phyloP scores from a whole-genome alignment of 1,284 basidiomycete genomes.

The Lentinus polychrous region DNA sequence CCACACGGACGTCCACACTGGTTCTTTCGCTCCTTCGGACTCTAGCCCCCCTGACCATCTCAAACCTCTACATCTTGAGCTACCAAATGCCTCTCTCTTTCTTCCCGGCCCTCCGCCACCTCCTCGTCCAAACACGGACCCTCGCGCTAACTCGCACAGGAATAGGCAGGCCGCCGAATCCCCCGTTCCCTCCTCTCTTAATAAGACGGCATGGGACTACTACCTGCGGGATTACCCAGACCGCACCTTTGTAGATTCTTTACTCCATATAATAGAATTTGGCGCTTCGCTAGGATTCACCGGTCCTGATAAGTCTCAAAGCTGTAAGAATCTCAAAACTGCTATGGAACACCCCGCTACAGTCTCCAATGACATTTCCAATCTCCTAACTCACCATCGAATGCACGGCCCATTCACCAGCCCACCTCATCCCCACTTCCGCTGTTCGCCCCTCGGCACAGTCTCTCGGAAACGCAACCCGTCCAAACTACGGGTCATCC shows the following conservation, averaged over 20 bases:
- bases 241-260: constrained; percentile 2
- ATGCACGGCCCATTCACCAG: constrained; percentile 21
- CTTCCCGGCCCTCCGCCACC: constrained; percentile 7
- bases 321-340: constrained; percentile 5
- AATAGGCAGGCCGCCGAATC: neutral
- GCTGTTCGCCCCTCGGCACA: constrained; percentile 23
- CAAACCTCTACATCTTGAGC: neutral
- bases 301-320: neutral
- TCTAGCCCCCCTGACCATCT: neutral
- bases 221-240: constrained; percentile 8
- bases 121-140: constrained; percentile 9
- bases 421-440: constrained; percentile 19
- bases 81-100: neutral
- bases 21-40: neutral
- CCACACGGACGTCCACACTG: neutral
- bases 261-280: constrained; percentile 9
- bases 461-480: constrained; percentile 20
- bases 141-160: constrained; percentile 3
- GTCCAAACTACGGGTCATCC: constrained; percentile 24
- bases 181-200: neutral
- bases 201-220: constrained; percentile 1
- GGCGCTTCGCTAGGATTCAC: constrained; percentile 5
- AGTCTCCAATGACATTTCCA: constrained; percentile 5
- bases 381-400: neutral
- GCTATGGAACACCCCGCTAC: constrained; percentile 5